Evolutionary conservation across 2,329 filamentous ascomycete genomes (phyloP).

Genomic region (Diplocarpon rosae): DNA sequence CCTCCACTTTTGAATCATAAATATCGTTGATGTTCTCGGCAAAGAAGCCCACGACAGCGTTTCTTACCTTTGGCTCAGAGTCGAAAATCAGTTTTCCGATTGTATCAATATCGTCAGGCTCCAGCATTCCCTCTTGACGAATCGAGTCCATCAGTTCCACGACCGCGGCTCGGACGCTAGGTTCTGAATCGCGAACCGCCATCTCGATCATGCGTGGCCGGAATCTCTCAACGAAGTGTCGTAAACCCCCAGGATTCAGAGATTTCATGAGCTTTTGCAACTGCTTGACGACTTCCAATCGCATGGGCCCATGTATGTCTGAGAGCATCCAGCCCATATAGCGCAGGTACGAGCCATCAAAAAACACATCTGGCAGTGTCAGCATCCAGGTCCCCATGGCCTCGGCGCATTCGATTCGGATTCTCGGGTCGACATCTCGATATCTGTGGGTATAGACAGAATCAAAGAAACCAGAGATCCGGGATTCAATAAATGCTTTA

Average conservation of each 20-base stretch:
- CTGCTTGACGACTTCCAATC: constrained; percentile 80
- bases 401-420: constrained; percentile 78
- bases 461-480: constrained; percentile 80
- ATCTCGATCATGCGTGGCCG: constrained; percentile 83
- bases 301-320: constrained; percentile 61
- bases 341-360: constrained; percentile 80
- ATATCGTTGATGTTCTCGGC: constrained; percentile 75
- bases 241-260: constrained; percentile 63
- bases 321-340: constrained; percentile 95
- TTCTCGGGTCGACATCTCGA: constrained; percentile 81
- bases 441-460: constrained; percentile 93
- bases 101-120: constrained; percentile 82
- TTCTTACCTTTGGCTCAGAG: constrained; percentile 70
- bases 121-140: constrained; percentile 73
- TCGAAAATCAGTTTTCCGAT: constrained; percentile 87
- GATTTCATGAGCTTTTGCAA: constrained; percentile 69
- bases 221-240: constrained; percentile 90
- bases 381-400: constrained; percentile 85
- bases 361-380: constrained; percentile 74
- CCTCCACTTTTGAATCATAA: constrained; percentile 69
- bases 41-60: constrained; percentile 84
- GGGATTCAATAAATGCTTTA: constrained; percentile 50
- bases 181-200: constrained; percentile 74
- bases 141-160: constrained; percentile 76
- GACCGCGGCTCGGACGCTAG: constrained; percentile 66